A percentile compares a stretch with the other conserved stretches of the same genome.
These are phyloP conservation scores for Leishmania arabica DNA, from an alignment of 208 protist species.

Conservation along the genomic window DNA sequence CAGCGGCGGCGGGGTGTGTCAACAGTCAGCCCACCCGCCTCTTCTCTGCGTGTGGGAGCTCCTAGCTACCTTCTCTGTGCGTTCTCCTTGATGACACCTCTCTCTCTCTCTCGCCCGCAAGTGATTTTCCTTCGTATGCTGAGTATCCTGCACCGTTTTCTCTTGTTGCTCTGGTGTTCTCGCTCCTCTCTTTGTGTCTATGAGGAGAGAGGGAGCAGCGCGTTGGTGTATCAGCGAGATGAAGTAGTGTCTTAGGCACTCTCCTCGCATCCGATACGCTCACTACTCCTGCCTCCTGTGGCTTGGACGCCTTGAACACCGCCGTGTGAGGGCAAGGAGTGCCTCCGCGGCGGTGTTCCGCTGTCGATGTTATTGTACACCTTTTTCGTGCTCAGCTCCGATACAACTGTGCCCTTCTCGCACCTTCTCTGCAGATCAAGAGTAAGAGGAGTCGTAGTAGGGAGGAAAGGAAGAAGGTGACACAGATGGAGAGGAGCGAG, in stretches of 20 bases:
- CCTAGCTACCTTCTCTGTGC: background rate
- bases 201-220: background rate
- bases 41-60: background rate
- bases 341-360: background rate
- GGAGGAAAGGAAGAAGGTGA: background rate
- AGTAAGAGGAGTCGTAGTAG: background rate
- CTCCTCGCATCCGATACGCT: background rate
- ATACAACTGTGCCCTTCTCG: background rate
- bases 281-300: background rate
- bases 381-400: background rate
- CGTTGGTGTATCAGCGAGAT: background rate
- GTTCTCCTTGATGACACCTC: background rate
- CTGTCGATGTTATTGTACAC: background rate
- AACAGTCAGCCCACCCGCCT: background rate
- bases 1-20: background rate
- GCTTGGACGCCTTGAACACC: background rate
- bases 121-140: background rate
- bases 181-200: background rate
- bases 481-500: too few species aligned
- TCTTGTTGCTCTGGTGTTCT: background rate
- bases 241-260: background rate
- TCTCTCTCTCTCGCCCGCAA: background rate
- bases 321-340: background rate
- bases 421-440: background rate
- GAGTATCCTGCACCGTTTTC: background rate